Base-by-base conservation (phyloP, 139 green algal genomes). In the Astrephomene gubernaculifera region DNA sequence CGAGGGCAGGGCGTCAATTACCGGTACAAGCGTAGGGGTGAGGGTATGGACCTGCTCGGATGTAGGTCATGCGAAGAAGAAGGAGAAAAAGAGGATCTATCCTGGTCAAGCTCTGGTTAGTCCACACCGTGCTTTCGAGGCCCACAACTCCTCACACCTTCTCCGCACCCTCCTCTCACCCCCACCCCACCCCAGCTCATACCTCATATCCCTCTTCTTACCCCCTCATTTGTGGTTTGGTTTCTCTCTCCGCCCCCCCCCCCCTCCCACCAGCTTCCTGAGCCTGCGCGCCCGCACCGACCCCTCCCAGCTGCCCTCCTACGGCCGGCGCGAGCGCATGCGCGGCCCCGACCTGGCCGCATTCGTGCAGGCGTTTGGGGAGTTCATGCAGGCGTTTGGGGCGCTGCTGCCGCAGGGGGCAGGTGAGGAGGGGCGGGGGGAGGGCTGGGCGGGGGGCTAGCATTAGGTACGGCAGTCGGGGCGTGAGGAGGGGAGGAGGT, bases 291-390 rank as follows among this genome's bases (percentile, higher is more conserved):
- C 7, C 43, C 24, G 39, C 29, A 29, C 6, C 43, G 43, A 61
- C n/a, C 43, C 41, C 25, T 31, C 70, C 25, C 8, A 61, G 72
- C 49, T 80, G 31, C 45, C 31, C 31, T 44, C 45, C 39, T 80
- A 80, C 72, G 9, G 17, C 49, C 72, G 72, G 22, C 49, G 72
- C 12, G 72, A 80, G 45, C 33, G 49, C 72, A 29, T 80, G 45
- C 52, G n/a, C 22, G 72, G 72, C 31, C 24, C 49, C 45, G 72
- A 80, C 45, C n/a, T 80, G 45, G 33, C 31, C 33, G 25, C 24
- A 24, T 80, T 65, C n/a, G 14, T 68, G 25, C 74, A 82, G 74
- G 54, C 74, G 35, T 36, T 43, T 35, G 74, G 54, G 1, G 74
- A 82, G 53, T 71, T 82, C 36, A 41, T 36, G 25, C 33, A 69